Evolutionary conservation across 805 yeast genomes (phyloP), one percentile per base, ranked within the genome.

Genomic region (Komagataella ulmi): DNA sequence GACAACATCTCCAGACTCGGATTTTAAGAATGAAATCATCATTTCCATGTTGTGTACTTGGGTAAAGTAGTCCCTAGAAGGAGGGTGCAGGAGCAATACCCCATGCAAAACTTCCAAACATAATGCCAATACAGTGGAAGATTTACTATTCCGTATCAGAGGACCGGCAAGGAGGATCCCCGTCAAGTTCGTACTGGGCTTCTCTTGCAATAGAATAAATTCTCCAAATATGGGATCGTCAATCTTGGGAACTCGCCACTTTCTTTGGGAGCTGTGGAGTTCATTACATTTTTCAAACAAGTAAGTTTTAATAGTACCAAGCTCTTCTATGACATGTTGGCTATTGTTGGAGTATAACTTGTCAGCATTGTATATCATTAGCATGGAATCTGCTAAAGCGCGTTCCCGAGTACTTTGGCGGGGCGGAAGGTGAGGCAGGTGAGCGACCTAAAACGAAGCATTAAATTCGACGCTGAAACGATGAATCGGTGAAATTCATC

Each of bases 11-110:
- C 58, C 49, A 19, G 57, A 40, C 3, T 21, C 24, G 0, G 54
- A 54, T 3, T 56, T 56, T 17, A 71, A 54, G 24, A 58, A 56
- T 6, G 57, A 54, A 6, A 71, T 54, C 24, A 73, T 51, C 19
- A 61, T 46, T 48, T 59, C 61, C 77, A 74, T 68, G 54, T 74
- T 76, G 17, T 60, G 54, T 17, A 63, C 61, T 47, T 74, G 61
- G 21, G 67, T 61, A 58, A 84, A 81, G 2, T 79, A 54, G 10
- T 64, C 58, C 51, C 88, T 65, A 17, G 84, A 76, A 2, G 65
- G 65, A 3, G 81, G 75, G 59, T 84, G 90, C 7, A 83, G 50
- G 46, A 84, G 65, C 18, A 84, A 67, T 8, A 79, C 64, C 0
- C 89, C 90, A 57, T 81, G 85, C 3, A 82, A 61, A 1, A 76